Percentiles rank a stretch among this genome's conserved stretches.
These are phyloP conservation scores for Pistacia integerrima DNA, from an alignment of 345 rosid genomes.

Conservation along the genomic window DNA sequence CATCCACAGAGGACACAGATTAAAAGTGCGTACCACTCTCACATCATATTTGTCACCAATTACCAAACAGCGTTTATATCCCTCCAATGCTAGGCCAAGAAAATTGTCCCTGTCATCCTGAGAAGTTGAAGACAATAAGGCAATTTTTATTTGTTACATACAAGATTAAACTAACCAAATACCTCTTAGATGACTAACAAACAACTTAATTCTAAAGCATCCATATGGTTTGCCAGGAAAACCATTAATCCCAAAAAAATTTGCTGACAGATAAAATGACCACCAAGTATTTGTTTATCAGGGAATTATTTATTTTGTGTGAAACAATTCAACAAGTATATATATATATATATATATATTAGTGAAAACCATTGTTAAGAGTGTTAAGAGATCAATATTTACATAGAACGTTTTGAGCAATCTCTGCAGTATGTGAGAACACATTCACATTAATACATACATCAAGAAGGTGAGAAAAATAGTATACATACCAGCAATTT, in stretches of 20 bases:
- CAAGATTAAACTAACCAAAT: neutral
- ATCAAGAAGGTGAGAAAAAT: neutral
- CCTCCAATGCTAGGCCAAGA: conserved; percentile 88
- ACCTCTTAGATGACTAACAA: neutral
- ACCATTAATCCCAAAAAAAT: neutral
- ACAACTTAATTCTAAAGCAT: neutral
- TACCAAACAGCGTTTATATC: conserved; percentile 82
- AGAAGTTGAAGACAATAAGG: conserved; percentile 22
- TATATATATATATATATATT: neutral
- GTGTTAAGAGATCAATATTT: too few relatives aligned
- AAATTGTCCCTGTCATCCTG: conserved; percentile 94
- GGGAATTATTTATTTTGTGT: too few relatives aligned
- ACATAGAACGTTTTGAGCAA: neutral
- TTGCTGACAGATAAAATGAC: too few relatives aligned
- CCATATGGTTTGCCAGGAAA: neutral
- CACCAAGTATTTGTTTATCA: neutral
- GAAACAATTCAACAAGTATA: neutral
- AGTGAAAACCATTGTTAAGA: neutral
- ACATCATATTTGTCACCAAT: conserved; percentile 92
- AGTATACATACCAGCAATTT: conserved; percentile 63
- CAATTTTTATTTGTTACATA: neutral
- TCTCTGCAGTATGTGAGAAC: neutral
- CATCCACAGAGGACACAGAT: conserved; percentile 6
- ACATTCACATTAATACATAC: neutral
- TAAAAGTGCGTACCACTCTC: conserved; percentile 71